Percentiles rank a stretch among this genome's conserved stretches.
Evolutionary conservation across 768 basidiomycete species (phyloP).

Genomic region (Rhodotorula toruloides): DNA sequence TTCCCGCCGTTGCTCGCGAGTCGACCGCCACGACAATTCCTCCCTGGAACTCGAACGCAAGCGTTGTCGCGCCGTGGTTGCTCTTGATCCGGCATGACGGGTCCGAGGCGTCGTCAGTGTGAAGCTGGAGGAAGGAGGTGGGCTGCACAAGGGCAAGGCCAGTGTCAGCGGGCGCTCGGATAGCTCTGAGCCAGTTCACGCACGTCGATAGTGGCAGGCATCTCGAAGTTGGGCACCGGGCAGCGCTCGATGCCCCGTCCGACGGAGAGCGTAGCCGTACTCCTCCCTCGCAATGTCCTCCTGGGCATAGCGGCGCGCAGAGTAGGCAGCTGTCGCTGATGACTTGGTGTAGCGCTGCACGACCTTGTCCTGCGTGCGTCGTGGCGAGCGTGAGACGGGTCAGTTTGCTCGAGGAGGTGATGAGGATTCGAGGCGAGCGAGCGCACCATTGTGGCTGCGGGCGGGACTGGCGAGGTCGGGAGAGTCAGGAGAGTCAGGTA

Average conservation of each 20-base stretch:
- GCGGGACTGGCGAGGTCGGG: too few relatives aligned
- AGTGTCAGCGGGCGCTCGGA: background rate
- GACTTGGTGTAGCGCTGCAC: slow-evolving; percentile 26
- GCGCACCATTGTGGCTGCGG: background rate
- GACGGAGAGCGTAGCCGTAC: slow-evolving; percentile 39
- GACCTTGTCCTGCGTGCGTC: slow-evolving; percentile 25
- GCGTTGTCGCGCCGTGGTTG: slow-evolving; percentile 94
- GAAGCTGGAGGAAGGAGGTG: slow-evolving; percentile 77
- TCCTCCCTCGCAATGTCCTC: slow-evolving; percentile 11
- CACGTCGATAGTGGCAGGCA: slow-evolving; percentile 32
- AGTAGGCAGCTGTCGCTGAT: background rate
- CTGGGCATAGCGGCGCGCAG: background rate
- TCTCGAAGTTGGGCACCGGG: slow-evolving; percentile 34
- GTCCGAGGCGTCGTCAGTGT: slow-evolving; percentile 94
- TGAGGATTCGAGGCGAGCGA: background rate
- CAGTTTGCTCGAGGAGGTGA: background rate
- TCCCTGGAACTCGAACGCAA: slow-evolving; percentile 93
- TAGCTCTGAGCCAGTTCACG: background rate
- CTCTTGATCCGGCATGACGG: slow-evolving; percentile 95
- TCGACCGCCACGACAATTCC: slow-evolving; percentile 99
- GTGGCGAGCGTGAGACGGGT: background rate
- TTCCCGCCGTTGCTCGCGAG: slow-evolving; percentile 92
- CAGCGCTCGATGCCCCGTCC: slow-evolving; percentile 36
- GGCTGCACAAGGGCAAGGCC: slow-evolving; percentile 58
- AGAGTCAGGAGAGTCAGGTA: too few relatives aligned